phyloP scores from a whole-genome alignment of 1,284 basidiomycete genomes.

The Xerocomus nothofagi region DNA sequence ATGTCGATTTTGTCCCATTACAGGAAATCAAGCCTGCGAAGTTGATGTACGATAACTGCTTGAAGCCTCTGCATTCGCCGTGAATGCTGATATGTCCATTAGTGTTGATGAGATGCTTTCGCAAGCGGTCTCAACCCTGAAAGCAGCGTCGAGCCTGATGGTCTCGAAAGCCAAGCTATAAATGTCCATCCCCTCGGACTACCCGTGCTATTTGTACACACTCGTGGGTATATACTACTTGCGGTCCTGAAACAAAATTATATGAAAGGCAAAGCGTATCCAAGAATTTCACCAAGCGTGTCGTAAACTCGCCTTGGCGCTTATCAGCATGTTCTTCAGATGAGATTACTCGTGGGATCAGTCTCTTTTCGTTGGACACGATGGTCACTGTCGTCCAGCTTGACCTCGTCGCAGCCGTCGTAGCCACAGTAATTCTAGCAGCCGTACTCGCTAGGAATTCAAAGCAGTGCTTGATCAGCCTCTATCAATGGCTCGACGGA shows the following conservation, averaged over 20 bases:
- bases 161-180: conserved; percentile 46
- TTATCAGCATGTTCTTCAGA: neutral
- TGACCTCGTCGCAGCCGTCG: neutral
- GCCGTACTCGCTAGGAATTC: neutral
- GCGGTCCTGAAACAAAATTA: neutral
- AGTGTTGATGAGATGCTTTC: conserved; percentile 72
- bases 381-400: conserved; percentile 11
- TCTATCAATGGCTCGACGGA: conserved; percentile 13
- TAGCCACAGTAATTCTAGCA: conserved; percentile 5
- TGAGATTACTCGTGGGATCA: neutral
- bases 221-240: neutral
- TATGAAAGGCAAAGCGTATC: neutral
- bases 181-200: conserved; percentile 9
- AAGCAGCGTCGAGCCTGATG: conserved; percentile 38
- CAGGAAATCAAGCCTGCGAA: conserved; percentile 80
- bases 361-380: neutral
- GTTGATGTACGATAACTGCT: conserved; percentile 57
- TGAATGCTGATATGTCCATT: conserved; percentile 15
- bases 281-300: neutral
- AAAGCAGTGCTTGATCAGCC: neutral
- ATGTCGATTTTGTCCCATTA: neutral
- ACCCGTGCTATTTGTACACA: neutral
- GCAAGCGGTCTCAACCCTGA: conserved; percentile 51
- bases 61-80: neutral
- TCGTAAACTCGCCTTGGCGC: neutral